Evolutionary conservation across 1,284 basidiomycete genomes (phyloP).

Genomic region (Pseudozyma hubeiensis): DNA sequence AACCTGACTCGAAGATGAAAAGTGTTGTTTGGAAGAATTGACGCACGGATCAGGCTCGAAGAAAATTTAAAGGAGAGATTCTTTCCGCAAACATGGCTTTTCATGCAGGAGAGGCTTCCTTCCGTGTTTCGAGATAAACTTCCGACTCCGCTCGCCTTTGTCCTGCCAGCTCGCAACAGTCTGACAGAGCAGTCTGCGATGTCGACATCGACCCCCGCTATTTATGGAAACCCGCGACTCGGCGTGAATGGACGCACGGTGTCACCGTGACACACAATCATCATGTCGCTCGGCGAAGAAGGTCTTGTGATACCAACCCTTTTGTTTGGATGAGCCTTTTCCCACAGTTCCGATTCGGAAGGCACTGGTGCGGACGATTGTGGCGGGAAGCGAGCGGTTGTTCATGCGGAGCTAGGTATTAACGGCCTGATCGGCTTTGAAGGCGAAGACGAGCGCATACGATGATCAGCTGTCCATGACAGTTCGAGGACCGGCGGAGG

Average conservation of each 20-base stretch:
- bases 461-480: not conserved
- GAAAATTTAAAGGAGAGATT: not conserved
- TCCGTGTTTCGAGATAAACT: not conserved
- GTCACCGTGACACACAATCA: not conserved
- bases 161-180: not conserved
- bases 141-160: constrained; percentile 3
- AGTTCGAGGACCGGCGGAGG: constrained; percentile 1
- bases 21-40: constrained; percentile 5
- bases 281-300: not conserved
- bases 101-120: constrained; percentile 1
- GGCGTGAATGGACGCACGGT: no score
- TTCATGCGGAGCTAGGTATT: constrained; percentile 4
- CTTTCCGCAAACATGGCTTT: not conserved
- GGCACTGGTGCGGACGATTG: not conserved
- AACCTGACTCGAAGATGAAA: constrained; percentile 6
- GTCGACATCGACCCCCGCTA: no score
- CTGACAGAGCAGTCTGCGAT: not conserved
- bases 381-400: not conserved
- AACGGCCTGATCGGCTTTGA: constrained; percentile 20
- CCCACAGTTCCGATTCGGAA: constrained; percentile 8
- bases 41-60: constrained; percentile 12
- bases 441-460: not conserved
- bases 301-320: constrained; percentile 11
- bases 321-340: not conserved
- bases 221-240: no score